Evolutionary conservation across 1,284 basidiomycete genomes (phyloP).

Genomic region (Tilletia horrida): DNA sequence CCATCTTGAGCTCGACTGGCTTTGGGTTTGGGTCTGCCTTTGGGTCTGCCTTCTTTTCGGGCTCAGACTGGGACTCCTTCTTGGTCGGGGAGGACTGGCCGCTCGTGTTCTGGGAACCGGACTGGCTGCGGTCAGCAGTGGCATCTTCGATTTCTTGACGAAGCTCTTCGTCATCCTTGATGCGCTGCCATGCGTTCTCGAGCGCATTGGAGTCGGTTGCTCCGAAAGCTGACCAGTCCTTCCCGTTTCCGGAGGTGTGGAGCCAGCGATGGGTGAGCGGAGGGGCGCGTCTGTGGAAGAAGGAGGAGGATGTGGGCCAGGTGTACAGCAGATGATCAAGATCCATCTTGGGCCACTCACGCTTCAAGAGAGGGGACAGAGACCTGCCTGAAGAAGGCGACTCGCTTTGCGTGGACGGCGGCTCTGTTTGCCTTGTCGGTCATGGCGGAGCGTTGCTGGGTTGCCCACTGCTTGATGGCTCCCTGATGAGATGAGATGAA

Average conservation of each 20-base stretch:
- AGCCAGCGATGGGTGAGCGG: constrained; percentile 20
- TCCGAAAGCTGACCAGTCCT: constrained; percentile 23
- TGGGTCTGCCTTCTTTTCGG: too few relatives aligned
- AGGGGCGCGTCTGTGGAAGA: constrained; percentile 7
- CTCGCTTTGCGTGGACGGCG: constrained; percentile 7
- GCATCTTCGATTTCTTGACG: constrained; percentile 11
- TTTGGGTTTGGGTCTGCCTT: too few relatives aligned
- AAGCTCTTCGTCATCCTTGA: constrained; percentile 15
- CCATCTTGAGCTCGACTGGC: constrained; percentile 8
- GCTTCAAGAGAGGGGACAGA: constrained; percentile 12
- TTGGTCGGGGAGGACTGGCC: too few relatives aligned
- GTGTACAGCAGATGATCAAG: background rate
- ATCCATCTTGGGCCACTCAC: background rate
- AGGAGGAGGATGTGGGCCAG: background rate
- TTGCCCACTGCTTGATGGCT: too few relatives aligned
- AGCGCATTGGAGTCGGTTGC: constrained; percentile 17
- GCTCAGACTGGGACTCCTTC: too few relatives aligned
- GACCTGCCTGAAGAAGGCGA: constrained; percentile 14
- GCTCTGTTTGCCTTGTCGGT: background rate
- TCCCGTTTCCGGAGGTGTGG: constrained; percentile 19
- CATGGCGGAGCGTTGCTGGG: too few relatives aligned
- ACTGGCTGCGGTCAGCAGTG: background rate
- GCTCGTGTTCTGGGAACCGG: too few relatives aligned
- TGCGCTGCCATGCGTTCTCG: constrained; percentile 18
- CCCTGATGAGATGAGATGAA: too few relatives aligned